phyloP scores from a whole-genome alignment of 441 rosid species.

The Capsella rubella region DNA sequence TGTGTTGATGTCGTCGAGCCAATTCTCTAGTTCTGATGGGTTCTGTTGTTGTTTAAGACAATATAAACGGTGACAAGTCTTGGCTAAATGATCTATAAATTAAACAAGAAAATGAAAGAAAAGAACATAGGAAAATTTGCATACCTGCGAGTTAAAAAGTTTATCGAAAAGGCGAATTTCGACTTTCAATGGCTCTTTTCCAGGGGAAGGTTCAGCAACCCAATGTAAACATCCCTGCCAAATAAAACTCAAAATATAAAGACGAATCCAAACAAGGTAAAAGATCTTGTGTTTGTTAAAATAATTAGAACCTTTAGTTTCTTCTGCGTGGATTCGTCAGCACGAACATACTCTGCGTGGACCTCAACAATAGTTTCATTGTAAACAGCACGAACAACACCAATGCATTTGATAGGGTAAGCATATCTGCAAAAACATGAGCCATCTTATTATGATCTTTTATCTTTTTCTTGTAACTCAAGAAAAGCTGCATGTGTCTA shows the following conservation, averaged over 20 bases:
- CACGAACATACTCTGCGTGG: slow-evolving; percentile 67
- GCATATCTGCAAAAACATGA: slow-evolving; percentile 63
- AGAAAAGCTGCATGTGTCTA: background rate
- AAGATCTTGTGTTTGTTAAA: background rate
- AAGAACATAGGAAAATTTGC: background rate
- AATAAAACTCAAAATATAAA: background rate
- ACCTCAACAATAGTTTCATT: slow-evolving; percentile 76
- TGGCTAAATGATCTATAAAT: background rate
- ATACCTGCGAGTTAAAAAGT: slow-evolving; percentile 81
- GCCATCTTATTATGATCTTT: background rate
- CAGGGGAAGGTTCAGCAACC: slow-evolving; percentile 76
- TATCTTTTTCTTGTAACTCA: background rate
- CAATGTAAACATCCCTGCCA: slow-evolving; percentile 88
- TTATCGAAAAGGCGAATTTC: slow-evolving; percentile 93
- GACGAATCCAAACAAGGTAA: too few relatives aligned
- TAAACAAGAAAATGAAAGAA: background rate
- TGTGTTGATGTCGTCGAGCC: slow-evolving; percentile 80
- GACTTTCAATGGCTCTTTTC: slow-evolving; percentile 63
- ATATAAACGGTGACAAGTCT: background rate
- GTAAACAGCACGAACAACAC: slow-evolving; percentile 75
- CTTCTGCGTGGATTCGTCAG: slow-evolving; percentile 36
- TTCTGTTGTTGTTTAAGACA: slow-evolving; percentile 52
- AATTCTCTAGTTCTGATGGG: slow-evolving; percentile 82
- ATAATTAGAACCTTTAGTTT: slow-evolving; percentile 72
- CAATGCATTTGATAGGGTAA: slow-evolving; percentile 84